phyloP scores from a whole-genome alignment of 306 rosid species.

The Myrica gale region DNA sequence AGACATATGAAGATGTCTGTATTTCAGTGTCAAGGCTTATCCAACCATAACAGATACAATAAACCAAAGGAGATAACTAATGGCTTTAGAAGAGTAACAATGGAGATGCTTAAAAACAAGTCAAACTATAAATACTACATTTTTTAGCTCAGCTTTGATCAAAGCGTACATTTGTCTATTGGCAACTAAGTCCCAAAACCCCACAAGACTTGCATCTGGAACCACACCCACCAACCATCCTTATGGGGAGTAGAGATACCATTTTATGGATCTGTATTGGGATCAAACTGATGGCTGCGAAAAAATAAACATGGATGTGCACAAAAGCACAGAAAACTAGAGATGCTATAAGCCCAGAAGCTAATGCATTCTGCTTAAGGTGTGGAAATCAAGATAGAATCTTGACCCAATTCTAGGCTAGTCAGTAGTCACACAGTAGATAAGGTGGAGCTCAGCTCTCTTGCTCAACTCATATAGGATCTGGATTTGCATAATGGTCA shows the following conservation, averaged over 20 bases:
- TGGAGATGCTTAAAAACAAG: neutral
- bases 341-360: neutral
- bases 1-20: neutral
- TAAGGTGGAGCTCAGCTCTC: neutral
- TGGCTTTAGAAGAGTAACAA: neutral
- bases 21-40: neutral
- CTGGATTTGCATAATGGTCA: neutral
- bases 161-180: neutral
- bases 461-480: neutral
- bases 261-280: neutral
- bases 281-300: neutral
- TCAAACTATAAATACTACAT: neutral
- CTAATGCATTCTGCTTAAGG: neutral
- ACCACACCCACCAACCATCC: neutral
- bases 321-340: neutral
- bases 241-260: neutral
- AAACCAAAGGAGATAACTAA: conserved; percentile 1
- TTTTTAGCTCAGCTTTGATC: too few species aligned
- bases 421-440: neutral
- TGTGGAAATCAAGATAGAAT: neutral
- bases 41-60: neutral
- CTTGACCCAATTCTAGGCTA: neutral
- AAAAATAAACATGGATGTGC: neutral
- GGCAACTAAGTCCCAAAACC: neutral
- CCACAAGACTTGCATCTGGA: neutral